Conservation (phyloP, 495 filamentous ascomycete species). For the Penicillium argentinense region DNA sequence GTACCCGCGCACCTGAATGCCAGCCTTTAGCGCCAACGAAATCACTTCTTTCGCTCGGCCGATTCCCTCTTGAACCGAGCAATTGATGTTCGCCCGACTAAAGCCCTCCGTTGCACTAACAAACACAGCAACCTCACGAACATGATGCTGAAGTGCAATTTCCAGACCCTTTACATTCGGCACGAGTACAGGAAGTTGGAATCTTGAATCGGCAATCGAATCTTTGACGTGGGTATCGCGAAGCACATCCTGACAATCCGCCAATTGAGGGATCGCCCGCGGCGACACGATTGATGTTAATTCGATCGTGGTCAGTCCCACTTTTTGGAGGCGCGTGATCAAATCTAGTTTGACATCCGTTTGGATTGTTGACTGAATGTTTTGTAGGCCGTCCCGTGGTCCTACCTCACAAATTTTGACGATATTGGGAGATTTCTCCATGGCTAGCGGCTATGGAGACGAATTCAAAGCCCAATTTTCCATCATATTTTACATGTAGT, state of each 20-base stretch:
- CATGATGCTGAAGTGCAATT: conserved; percentile 27
- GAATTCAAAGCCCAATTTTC: too few relatives aligned
- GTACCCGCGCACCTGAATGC: conserved; percentile 40
- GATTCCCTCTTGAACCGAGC: conserved; percentile 34
- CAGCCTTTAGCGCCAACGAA: conserved; percentile 13
- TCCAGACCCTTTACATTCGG: conserved; percentile 45
- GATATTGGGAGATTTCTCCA: neutral
- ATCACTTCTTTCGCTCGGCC: conserved; percentile 27
- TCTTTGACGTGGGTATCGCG: conserved; percentile 3
- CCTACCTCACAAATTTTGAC: conserved; percentile 50
- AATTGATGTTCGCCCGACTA: conserved; percentile 46
- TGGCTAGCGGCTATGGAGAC: neutral
- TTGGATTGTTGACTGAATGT: conserved; percentile 34
- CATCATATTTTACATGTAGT: too few relatives aligned
- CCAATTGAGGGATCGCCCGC: conserved; percentile 41
- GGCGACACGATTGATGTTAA: conserved; percentile 47
- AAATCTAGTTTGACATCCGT: conserved; percentile 41
- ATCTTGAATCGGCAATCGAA: neutral
- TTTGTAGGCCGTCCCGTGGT: conserved; percentile 48
- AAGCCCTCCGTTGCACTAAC: conserved; percentile 45
- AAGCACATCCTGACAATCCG: conserved; percentile 39
- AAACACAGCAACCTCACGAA: conserved; percentile 43
- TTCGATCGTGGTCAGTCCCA: conserved; percentile 40
- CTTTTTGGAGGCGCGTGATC: conserved; percentile 29
- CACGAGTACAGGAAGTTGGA: conserved; percentile 38